These are phyloP conservation scores for Aspergillus sp. DNA, from an alignment of 2,329 filamentous ascomycete species.

Conservation along the genomic window DNA sequence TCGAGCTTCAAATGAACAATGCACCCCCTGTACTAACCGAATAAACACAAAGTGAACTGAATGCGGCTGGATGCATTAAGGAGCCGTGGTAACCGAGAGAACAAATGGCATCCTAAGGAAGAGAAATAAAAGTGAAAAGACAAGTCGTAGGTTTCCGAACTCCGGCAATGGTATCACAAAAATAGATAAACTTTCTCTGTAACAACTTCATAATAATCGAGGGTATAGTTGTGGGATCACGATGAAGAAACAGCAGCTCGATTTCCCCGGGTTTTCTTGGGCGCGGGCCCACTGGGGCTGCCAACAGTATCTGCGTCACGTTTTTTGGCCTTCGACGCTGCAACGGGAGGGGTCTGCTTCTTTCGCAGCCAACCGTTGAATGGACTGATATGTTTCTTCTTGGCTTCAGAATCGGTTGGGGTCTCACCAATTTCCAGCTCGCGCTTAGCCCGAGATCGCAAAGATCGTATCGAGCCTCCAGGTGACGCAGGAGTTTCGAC, in stretches of 20 bases:
- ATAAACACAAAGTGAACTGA: conserved; percentile 9
- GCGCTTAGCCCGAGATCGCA: conserved; percentile 33
- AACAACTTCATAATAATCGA: background rate
- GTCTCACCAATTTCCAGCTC: conserved; percentile 23
- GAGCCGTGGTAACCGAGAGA: conserved; percentile 1
- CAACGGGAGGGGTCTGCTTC: conserved; percentile 31
- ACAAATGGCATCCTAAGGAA: conserved; percentile 6
- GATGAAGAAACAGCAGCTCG: conserved; percentile 14
- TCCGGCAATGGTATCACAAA: conserved; percentile 12
- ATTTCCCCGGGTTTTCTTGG: conserved; percentile 33
- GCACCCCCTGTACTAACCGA: conserved; percentile 2
- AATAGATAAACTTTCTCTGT: conserved; percentile 5
- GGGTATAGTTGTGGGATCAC: conserved; percentile 5
- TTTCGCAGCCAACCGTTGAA: conserved; percentile 43
- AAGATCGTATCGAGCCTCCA: conserved; percentile 30
- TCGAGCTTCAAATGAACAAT: background rate
- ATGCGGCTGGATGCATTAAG: conserved; percentile 13
- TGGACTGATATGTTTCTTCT: conserved; percentile 36
- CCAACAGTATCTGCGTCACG: conserved; percentile 32
- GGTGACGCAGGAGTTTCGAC: conserved; percentile 31
- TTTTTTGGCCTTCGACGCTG: conserved; percentile 34
- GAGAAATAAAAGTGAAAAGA: conserved; percentile 6
- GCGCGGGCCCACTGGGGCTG: conserved; percentile 24
- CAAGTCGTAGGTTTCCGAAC: conserved; percentile 2
- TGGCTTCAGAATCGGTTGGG: conserved; percentile 23